Percentiles rank a stretch among this genome's conserved stretches.
phyloP scores from a whole-genome alignment of 768 basidiomycete species.

The Xerocomellus chrysenteron region DNA sequence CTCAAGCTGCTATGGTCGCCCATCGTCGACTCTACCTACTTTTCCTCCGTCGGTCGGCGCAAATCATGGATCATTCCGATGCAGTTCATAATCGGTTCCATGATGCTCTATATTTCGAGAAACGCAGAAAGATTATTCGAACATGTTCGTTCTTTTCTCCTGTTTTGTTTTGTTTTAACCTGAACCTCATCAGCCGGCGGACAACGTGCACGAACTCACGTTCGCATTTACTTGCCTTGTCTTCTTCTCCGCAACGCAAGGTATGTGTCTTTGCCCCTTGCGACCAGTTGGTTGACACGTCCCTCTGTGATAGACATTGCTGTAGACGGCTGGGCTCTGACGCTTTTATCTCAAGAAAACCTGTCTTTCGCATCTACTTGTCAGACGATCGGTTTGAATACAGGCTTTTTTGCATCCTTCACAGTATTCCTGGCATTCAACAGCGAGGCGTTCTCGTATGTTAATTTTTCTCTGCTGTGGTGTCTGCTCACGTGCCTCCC shows the following conservation, averaged over 20 bases:
- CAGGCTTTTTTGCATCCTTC: conserved; percentile 93
- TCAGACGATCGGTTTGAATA: conserved; percentile 95
- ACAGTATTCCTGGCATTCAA: conserved; percentile 98
- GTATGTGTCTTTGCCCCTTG: conserved; percentile 38
- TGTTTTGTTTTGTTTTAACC: conserved; percentile 2
- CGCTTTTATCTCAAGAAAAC: conserved; percentile 87
- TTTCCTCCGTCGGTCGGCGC: conserved; percentile 80
- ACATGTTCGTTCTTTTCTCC: conserved; percentile 48
- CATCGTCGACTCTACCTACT: conserved; percentile 89
- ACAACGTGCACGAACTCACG: conserved; percentile 77
- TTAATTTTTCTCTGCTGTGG: conserved; percentile 5
- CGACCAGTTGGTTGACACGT: conserved; percentile 13
- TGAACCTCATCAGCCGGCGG: conserved; percentile 59
- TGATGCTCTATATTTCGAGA: conserved; percentile 77
- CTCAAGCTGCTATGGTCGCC: conserved; percentile 98
- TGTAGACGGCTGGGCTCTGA: conserved; percentile 90
- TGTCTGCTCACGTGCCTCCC: conserved; percentile 8
- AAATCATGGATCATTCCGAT: conserved; percentile 99
- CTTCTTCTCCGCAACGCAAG: conserved; percentile 96
- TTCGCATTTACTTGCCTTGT: conserved; percentile 86
- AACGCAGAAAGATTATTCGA: conserved; percentile 76
- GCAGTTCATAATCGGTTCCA: conserved; percentile 82
- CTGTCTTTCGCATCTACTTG: conserved; percentile 97
- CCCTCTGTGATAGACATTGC: conserved; percentile 72
- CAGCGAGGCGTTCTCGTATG: conserved; percentile 85